A percentile compares a stretch with the other conserved stretches of the same genome.
These are phyloP conservation scores for Plenodomus biglobosus DNA, from an alignment of 2,329 filamentous ascomycete genomes.

Conservation along the genomic window DNA sequence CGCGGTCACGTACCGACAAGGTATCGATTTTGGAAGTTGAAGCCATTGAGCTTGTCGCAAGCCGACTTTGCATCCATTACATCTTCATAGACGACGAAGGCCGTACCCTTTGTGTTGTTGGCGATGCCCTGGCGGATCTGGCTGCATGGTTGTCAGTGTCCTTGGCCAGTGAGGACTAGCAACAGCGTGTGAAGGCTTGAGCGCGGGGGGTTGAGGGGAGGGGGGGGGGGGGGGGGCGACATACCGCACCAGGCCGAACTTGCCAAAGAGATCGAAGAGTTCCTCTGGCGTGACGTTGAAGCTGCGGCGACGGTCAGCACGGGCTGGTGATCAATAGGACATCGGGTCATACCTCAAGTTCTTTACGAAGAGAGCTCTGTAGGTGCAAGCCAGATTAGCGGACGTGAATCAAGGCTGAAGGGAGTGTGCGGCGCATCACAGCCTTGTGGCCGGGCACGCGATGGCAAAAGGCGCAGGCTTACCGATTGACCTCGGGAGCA, in stretches of 20 bases:
- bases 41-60: conserved; percentile 99
- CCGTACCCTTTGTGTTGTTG: conserved; percentile 95
- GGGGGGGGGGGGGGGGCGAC: conserved; percentile 47
- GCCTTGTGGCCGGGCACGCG: conserved; percentile 17
- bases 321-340: background rate
- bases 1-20: conserved; percentile 73
- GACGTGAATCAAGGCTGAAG: conserved; percentile 24
- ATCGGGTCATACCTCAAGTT: conserved; percentile 77
- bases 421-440: conserved; percentile 23
- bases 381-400: conserved; percentile 30
- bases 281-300: conserved; percentile 99
- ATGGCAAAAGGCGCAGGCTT: conserved; percentile 46
- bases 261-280: conserved; percentile 97
- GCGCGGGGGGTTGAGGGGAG: no score
- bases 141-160: conserved; percentile 53
- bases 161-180: conserved; percentile 1
- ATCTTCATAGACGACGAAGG: conserved; percentile 99
- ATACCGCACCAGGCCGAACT: conserved; percentile 93
- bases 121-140: conserved; percentile 99
- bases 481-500: conserved; percentile 99
- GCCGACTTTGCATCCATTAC: conserved; percentile 98
- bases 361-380: conserved; percentile 99
- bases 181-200: conserved; percentile 10
- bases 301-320: conserved; percentile 54
- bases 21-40: conserved; percentile 99